phyloP scores from a whole-genome alignment of 352 stramenopile genomes.

The Aphanomyces euteiches region DNA sequence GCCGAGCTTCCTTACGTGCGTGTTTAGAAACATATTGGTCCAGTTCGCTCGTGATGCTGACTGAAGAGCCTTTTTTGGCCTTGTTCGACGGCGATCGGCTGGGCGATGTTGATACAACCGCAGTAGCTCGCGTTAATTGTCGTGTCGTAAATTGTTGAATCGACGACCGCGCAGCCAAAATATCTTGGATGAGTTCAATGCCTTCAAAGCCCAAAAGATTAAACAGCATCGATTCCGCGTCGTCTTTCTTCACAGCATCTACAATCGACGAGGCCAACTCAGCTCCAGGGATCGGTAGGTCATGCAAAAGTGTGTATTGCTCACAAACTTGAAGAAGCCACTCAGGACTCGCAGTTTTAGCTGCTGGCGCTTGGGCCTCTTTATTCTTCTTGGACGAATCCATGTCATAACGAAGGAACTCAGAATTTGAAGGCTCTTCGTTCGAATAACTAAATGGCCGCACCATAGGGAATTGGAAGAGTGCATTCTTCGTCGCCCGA shows the following conservation, averaged over 20 bases:
- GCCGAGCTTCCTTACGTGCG: conserved; percentile 51
- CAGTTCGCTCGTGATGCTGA: conserved; percentile 64
- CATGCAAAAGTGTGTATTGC: conserved; percentile 38
- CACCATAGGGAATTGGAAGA: conserved; percentile 8
- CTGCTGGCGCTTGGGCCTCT: not conserved
- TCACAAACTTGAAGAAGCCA: conserved; percentile 47
- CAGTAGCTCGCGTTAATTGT: conserved; percentile 35
- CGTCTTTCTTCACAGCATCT: conserved; percentile 49
- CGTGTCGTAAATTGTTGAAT: conserved; percentile 40
- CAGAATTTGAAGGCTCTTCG: not conserved
- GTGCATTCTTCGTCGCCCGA: conserved; percentile 6
- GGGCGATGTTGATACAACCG: conserved; percentile 33
- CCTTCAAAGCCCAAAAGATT: conserved; percentile 78
- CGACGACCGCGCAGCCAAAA: conserved; percentile 52
- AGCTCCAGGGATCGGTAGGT: conserved; percentile 54
- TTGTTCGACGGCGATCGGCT: conserved; percentile 14
- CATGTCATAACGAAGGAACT: conserved; percentile 12
- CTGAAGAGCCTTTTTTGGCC: conserved; percentile 40
- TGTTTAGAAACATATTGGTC: conserved; percentile 54
- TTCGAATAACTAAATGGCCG: conserved; percentile 12
- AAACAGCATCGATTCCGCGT: conserved; percentile 69
- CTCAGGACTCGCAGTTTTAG: conserved; percentile 26
- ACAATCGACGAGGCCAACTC: conserved; percentile 68
- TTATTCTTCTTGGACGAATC: not conserved
- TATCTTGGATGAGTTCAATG: conserved; percentile 73